A percentile compares a stretch with the other conserved stretches of the same genome.
Evolutionary conservation across 169 alveolate species (phyloP).

Genomic region (Plasmodium chabaudi): DNA sequence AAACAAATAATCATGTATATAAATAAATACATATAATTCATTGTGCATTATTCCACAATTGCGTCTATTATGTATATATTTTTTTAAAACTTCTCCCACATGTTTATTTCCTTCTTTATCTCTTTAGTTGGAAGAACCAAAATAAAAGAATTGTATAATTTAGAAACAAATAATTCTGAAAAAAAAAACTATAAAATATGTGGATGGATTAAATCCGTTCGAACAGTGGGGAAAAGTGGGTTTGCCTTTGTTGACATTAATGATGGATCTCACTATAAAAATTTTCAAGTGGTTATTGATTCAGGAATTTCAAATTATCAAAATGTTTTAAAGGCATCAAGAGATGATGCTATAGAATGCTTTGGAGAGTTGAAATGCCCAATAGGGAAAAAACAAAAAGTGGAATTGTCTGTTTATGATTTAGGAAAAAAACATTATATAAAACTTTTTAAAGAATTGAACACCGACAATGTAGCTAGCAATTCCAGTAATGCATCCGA

Average conservation of each 20-base stretch:
- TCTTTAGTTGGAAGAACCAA: conserved; percentile 33
- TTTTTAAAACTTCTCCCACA: background rate
- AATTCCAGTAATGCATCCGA: too few relatives aligned
- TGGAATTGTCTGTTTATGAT: conserved; percentile 52
- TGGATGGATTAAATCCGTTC: conserved; percentile 80
- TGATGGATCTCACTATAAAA: conserved; percentile 91
- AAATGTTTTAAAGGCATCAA: conserved; percentile 80
- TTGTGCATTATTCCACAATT: background rate
- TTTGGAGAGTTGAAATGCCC: conserved; percentile 81
- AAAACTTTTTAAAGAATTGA: conserved; percentile 83
- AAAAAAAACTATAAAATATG: conserved; percentile 20
- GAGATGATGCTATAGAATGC: conserved; percentile 88
- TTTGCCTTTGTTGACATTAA: conserved; percentile 89
- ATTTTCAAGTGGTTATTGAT: conserved; percentile 88
- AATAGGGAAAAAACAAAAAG: conserved; percentile 54
- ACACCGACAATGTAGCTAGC: conserved; percentile 15
- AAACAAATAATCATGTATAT: background rate
- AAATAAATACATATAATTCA: background rate
- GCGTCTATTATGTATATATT: background rate
- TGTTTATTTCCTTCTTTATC: background rate
- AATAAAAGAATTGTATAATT: conserved; percentile 33
- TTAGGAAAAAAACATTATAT: conserved; percentile 78
- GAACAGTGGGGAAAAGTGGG: conserved; percentile 87
- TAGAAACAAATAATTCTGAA: conserved; percentile 1
- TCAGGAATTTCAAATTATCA: conserved; percentile 78